Base-by-base conservation (phyloP, 495 filamentous ascomycete genomes). In the Aspergillus funiculosus region DNA sequence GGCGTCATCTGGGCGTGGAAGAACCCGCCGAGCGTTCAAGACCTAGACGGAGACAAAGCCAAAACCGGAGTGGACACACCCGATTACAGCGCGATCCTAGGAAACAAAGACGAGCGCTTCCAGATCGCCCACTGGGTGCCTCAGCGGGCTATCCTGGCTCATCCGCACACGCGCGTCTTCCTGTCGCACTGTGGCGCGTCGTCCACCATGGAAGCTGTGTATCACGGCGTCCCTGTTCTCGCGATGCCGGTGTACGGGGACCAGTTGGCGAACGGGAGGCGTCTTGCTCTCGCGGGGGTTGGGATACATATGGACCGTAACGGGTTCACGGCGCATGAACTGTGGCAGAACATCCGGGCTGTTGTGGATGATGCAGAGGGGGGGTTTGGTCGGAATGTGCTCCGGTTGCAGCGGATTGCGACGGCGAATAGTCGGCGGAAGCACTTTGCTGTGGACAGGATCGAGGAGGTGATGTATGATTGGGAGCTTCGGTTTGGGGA, bases 401-500 rank as follows among this genome's bases (percentile, higher is more conserved):
- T 51, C 20, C 60, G 68, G 0, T 40, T 69, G 52, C 46, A 54
- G 37, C 60, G 60, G 19, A 63, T 72, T 27, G 64, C 66, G 2
- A 54, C 53, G 22, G 48, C 67, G 0, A 58, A 61, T 4, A 26
- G 60, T 0, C 61, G 59, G 17, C 47, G 59, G 25, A 69, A 68
- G 50, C 25, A 66, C 9, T 41, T 58, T 26, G 68, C 53, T 1
- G 66, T 60, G 1, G 68, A 67, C 52, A 51, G 68, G 31, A 50
- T 68, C 13, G 68, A 68, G 27, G 66, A 72, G 50, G 26, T 63
- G 5, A 53, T 69, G 39, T 68, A 63, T 35, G 66, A 69, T 39
- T 48, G 53, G 17, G 60, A 60, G 22, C 44, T 61, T 24, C 48
- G 62, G 14, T 37, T 56, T 25, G 31, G 41, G 21, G 44, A 56